Evolutionary conservation across 2,329 filamentous ascomycete genomes (phyloP).

Genomic region (Aureobasidium sp.): DNA sequence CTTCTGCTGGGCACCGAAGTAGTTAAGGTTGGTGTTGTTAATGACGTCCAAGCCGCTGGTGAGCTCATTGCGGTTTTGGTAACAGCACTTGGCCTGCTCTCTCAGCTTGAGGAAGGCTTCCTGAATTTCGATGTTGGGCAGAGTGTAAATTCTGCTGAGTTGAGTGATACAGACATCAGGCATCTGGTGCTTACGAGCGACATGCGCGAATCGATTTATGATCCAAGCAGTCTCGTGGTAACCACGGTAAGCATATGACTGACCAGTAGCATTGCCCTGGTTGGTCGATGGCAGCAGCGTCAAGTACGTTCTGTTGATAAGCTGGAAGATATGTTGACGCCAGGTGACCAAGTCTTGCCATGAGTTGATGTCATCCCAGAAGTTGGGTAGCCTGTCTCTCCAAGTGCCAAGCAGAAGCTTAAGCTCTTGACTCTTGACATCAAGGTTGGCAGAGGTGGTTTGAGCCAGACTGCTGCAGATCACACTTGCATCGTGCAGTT

Average conservation of each 20-base stretch:
- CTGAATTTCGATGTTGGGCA: slow-evolving; percentile 99
- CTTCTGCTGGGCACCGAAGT: slow-evolving; percentile 93
- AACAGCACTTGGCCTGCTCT: slow-evolving; percentile 99
- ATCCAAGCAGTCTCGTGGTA: slow-evolving; percentile 99
- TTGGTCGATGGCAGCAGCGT: slow-evolving; percentile 70
- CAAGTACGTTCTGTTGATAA: slow-evolving; percentile 93
- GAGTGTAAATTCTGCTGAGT: slow-evolving; percentile 92
- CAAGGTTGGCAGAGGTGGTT: slow-evolving; percentile 77
- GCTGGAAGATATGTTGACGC: slow-evolving; percentile 96
- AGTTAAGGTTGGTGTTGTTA: slow-evolving; percentile 98
- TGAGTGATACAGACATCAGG: slow-evolving; percentile 97
- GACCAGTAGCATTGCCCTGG: slow-evolving; percentile 68
- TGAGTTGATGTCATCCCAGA: slow-evolving; percentile 98
- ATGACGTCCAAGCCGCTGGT: slow-evolving; percentile 94
- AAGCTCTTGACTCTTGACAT: slow-evolving; percentile 89
- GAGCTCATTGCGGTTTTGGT: slow-evolving; percentile 88
- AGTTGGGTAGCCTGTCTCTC: slow-evolving; percentile 90
- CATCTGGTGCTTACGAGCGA: slow-evolving; percentile 92
- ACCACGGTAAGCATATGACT: slow-evolving; percentile 91
- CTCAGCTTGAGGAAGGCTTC: slow-evolving; percentile 96
- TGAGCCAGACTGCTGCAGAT: slow-evolving; percentile 85
- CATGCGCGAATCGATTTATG: slow-evolving; percentile 97
- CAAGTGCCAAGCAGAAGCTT: slow-evolving; percentile 90
- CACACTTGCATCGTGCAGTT: slow-evolving; percentile 93
- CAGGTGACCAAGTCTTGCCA: slow-evolving; percentile 99